These are phyloP conservation scores for Carpinus fangiana DNA, from an alignment of 306 rosid genomes.

Conservation along the genomic window DNA sequence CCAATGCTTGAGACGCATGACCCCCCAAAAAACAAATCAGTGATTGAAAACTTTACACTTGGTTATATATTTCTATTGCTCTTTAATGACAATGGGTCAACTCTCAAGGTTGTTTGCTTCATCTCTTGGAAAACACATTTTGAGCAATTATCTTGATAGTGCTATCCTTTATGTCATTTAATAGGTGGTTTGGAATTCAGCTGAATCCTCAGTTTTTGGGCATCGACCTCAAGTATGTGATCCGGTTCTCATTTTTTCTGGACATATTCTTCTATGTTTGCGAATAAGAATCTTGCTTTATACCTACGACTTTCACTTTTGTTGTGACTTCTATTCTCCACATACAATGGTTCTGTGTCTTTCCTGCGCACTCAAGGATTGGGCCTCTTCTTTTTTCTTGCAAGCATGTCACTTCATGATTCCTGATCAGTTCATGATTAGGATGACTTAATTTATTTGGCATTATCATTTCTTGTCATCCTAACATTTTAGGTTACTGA, in stretches of 20 bases:
- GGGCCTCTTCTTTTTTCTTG: neutral
- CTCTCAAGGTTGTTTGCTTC: constrained; percentile 17
- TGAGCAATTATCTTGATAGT: constrained; percentile 22
- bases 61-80: neutral
- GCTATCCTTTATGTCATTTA: constrained; percentile 27
- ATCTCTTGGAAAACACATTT: constrained; percentile 16
- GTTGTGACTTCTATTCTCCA: neutral
- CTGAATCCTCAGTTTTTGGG: constrained; percentile 88
- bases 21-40: neutral
- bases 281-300: neutral
- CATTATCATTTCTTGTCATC: neutral
- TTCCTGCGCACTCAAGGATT: neutral
- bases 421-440: neutral
- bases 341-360: neutral
- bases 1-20: neutral
- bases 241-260: constrained; percentile 27
- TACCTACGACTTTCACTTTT: neutral
- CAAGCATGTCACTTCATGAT: neutral
- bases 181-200: constrained; percentile 98
- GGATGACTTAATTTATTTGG: constrained; percentile 7
- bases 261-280: neutral
- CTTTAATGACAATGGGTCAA: constrained; percentile 10
- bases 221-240: constrained; percentile 95
- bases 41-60: neutral
- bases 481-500: constrained; percentile 6